Conservation (phyloP, 257 asterid genomes). For the Rauvolfia tetraphylla region DNA sequence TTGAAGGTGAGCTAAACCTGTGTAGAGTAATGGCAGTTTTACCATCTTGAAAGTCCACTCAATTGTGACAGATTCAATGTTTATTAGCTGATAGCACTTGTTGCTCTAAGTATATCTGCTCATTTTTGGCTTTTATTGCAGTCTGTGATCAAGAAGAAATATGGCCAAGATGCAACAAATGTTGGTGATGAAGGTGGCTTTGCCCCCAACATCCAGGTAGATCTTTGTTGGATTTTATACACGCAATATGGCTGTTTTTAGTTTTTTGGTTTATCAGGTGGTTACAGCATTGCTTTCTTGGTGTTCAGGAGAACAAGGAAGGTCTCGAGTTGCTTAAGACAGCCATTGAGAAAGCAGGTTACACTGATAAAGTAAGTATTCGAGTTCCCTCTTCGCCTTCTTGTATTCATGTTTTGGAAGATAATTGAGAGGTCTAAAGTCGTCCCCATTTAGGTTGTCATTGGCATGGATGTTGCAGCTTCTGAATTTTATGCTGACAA, state of each 20-base stretch:
- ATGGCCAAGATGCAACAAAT: conserved; percentile 95
- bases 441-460: conserved; percentile 57
- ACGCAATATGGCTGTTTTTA: neutral
- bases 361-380: conserved; percentile 64
- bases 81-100: neutral
- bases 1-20: conserved; percentile 54
- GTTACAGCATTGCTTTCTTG: conserved; percentile 16
- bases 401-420: neutral
- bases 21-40: neutral
- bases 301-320: conserved; percentile 89
- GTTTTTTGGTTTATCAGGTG: conserved; percentile 8
- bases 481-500: conserved; percentile 88
- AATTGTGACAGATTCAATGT: neutral
- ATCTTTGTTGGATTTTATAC: neutral
- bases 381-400: neutral
- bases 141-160: conserved; percentile 96
- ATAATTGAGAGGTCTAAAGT: neutral
- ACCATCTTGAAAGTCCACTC: neutral
- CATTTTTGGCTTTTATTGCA: conserved; percentile 24
- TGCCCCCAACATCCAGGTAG: conserved; percentile 96
- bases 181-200: conserved; percentile 99
- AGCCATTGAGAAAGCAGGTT: conserved; percentile 94
- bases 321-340: conserved; percentile 97
- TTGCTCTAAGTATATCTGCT: neutral
- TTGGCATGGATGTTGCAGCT: conserved; percentile 99